Conservation (phyloP, 768 basidiomycete species). For the Mycena vitilis region DNA sequence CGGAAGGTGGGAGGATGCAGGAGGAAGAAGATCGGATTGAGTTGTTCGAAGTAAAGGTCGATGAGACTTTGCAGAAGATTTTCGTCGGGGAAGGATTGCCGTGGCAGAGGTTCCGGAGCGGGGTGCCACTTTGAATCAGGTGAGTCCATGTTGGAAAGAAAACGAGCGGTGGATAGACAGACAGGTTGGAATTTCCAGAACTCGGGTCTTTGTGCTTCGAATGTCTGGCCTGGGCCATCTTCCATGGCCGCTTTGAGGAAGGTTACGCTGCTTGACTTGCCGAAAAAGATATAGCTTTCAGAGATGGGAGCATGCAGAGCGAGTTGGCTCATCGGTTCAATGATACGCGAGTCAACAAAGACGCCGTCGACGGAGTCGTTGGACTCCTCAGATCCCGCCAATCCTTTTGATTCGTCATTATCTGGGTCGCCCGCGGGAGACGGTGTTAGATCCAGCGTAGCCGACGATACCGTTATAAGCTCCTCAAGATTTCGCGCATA, state of each 20-base stretch:
- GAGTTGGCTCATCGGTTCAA: constrained; percentile 12
- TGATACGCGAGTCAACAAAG: constrained; percentile 14
- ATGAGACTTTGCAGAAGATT: constrained; percentile 51
- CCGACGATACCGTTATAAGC: constrained; percentile 8
- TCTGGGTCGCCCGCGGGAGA: background rate
- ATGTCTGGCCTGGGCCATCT: constrained; percentile 1
- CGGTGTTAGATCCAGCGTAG: background rate
- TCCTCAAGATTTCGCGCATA: constrained; percentile 34
- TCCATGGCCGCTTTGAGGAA: constrained; percentile 26
- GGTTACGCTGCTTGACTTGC: constrained; percentile 16
- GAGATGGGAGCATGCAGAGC: background rate
- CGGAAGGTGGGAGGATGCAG: constrained; percentile 76
- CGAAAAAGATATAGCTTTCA: constrained; percentile 12
- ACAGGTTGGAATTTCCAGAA: constrained; percentile 30
- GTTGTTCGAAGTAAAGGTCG: constrained; percentile 65
- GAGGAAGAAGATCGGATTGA: constrained; percentile 66
- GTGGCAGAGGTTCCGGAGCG: constrained; percentile 47
- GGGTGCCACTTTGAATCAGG: constrained; percentile 4
- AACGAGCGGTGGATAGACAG: background rate
- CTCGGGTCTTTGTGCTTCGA: constrained; percentile 30
- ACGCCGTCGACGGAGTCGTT: constrained; percentile 8
- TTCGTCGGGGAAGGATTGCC: constrained; percentile 53
- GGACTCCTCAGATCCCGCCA: background rate
- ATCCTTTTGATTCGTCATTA: background rate
- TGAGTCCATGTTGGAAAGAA: too few relatives aligned